Evolutionary conservation across 2,329 filamentous ascomycete species (phyloP).

Genomic region (Aspergillus luchuensis): DNA sequence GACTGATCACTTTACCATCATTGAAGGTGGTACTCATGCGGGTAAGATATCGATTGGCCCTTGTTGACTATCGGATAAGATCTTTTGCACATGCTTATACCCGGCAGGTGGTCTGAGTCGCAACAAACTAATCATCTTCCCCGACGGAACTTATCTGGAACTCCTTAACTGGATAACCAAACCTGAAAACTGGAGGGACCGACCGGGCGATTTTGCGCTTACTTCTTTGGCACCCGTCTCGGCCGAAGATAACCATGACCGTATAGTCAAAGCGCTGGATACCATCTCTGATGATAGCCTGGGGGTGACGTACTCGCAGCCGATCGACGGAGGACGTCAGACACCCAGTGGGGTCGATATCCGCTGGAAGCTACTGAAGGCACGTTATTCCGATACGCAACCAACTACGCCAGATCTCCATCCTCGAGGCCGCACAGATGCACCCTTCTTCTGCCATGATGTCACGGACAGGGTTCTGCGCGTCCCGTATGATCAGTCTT

Average conservation of each 20-base stretch:
- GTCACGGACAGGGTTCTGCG: conserved; percentile 14
- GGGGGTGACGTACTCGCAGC: conserved; percentile 12
- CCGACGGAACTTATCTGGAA: conserved; percentile 17
- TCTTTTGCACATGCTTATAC: background rate
- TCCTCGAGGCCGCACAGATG: conserved; percentile 14
- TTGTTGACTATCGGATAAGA: background rate
- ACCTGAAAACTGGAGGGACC: conserved; percentile 10
- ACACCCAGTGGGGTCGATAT: conserved; percentile 10
- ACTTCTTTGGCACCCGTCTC: conserved; percentile 8
- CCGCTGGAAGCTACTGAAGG: conserved; percentile 14
- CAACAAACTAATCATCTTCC: conserved; percentile 18
- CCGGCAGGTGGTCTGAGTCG: conserved; percentile 12
- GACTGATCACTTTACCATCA: conserved; percentile 16
- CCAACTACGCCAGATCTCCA: conserved; percentile 8
- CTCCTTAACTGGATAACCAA: conserved; percentile 16
- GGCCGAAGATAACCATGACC: conserved; percentile 11
- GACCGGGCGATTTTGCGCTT: conserved; percentile 17
- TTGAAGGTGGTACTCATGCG: conserved; percentile 15
- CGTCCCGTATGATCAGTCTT: conserved; percentile 7
- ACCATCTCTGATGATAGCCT: background rate
- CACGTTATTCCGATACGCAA: conserved; percentile 1
- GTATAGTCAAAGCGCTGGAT: conserved; percentile 10
- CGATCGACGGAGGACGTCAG: conserved; percentile 13
- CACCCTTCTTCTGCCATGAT: conserved; percentile 20
- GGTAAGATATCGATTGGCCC: background rate